A percentile compares a stretch with the other conserved stretches of the same genome.
These are phyloP conservation scores for Ambrosia artemisiifolia DNA, from an alignment of 129 eudicot genomes.

Conservation along the genomic window DNA sequence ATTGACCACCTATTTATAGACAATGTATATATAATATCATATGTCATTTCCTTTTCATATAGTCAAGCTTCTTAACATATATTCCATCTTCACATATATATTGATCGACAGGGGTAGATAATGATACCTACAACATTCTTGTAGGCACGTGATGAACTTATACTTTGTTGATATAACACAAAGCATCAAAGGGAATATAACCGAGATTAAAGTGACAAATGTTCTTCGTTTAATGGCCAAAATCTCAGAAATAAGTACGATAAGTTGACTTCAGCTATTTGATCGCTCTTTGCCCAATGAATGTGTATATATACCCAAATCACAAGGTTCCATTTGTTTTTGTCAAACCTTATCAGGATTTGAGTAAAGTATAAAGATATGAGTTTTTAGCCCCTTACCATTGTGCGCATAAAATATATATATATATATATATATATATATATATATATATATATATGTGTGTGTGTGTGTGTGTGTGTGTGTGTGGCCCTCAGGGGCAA, in stretches of 20 bases:
- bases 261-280: constrained; percentile 16
- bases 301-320: neutral
- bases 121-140: constrained; percentile 4
- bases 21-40: neutral
- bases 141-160: constrained; percentile 12
- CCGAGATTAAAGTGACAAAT: neutral
- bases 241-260: neutral
- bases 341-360: constrained; percentile 1
- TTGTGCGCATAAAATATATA: too few species aligned
- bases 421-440: too few species aligned
- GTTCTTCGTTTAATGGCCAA: constrained; percentile 6
- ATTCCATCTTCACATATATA: constrained; percentile 13
- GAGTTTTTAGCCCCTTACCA: too few species aligned
- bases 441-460: too few species aligned
- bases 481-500: too few species aligned
- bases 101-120: constrained; percentile 9
- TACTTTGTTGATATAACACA: constrained; percentile 11
- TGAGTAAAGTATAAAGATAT: neutral
- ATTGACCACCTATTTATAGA: constrained; percentile 20
- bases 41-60: neutral
- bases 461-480: too few species aligned
- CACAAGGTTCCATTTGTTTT: constrained; percentile 1
- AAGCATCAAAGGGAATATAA: constrained; percentile 2
- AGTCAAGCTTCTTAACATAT: constrained; percentile 1
- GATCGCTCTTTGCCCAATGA: neutral